Conservation (phyloP, 352 stramenopile species). For the Phytopythium chamaehyphon region DNA sequence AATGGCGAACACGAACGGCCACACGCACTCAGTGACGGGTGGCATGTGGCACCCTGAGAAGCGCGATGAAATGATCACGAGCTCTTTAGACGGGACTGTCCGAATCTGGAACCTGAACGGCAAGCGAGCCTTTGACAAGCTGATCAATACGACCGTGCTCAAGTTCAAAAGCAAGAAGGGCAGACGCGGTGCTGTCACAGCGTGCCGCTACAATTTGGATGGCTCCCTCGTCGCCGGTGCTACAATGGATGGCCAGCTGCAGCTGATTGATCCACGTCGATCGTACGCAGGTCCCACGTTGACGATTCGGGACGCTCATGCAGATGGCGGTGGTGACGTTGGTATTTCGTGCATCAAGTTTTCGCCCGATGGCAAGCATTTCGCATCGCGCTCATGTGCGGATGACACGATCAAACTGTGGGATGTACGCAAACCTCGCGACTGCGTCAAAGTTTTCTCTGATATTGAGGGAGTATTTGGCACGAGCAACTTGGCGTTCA, state of each 20-base stretch:
- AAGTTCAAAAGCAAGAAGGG: conserved; percentile 80
- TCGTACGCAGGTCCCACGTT: conserved; percentile 58
- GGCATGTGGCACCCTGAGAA: conserved; percentile 65
- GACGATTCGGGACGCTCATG: conserved; percentile 66
- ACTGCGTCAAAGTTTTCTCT: conserved; percentile 58
- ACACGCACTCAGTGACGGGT: conserved; percentile 71
- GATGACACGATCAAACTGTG: conserved; percentile 84
- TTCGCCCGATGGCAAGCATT: conserved; percentile 52
- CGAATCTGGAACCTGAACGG: conserved; percentile 70
- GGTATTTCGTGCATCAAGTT: conserved; percentile 74
- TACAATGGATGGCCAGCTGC: conserved; percentile 76
- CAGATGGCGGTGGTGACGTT: conserved; percentile 61
- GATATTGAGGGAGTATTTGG: conserved; percentile 67
- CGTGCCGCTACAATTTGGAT: conserved; percentile 66
- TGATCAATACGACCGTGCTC: conserved; percentile 79
- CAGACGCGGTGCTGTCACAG: conserved; percentile 66
- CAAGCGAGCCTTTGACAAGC: conserved; percentile 68
- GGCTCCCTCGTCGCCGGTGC: conserved; percentile 54
- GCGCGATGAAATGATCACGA: conserved; percentile 77
- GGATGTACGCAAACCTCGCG: conserved; percentile 62
- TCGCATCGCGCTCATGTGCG: conserved; percentile 66
- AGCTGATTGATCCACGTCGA: conserved; percentile 73
- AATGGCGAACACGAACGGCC: conserved; percentile 80
- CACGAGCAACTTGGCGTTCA: conserved; percentile 81
- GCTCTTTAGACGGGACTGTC: conserved; percentile 74